phyloP scores from a whole-genome alignment of 2,329 filamentous ascomycete genomes.

The Nakataea oryzae region DNA sequence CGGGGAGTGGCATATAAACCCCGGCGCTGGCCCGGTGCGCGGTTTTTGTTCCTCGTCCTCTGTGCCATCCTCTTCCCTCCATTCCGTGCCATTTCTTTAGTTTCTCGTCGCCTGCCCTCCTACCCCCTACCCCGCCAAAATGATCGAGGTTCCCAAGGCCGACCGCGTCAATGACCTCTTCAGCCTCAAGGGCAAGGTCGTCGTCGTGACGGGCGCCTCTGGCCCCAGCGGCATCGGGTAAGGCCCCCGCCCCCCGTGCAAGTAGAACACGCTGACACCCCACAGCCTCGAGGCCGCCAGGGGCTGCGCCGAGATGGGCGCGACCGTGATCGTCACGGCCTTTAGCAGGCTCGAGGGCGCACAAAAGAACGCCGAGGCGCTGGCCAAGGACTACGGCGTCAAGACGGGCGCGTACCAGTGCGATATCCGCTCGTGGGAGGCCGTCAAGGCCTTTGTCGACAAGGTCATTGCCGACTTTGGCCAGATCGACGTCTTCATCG shows the following conservation, averaged over 20 bases:
- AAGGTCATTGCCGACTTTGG: conserved; percentile 59
- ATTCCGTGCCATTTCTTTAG: background rate
- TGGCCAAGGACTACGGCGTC: conserved; percentile 56
- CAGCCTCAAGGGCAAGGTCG: conserved; percentile 76
- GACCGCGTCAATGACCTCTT: conserved; percentile 44
- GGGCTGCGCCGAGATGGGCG: conserved; percentile 61
- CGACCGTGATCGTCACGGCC: conserved; percentile 62
- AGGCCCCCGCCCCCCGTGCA: too few relatives aligned
- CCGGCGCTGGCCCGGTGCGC: too few relatives aligned
- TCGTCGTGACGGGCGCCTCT: conserved; percentile 76
- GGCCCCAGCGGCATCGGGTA: background rate
- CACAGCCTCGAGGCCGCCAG: conserved; percentile 46
- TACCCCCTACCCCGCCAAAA: background rate
- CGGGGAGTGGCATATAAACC: background rate
- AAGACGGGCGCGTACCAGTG: conserved; percentile 48
- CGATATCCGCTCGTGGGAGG: conserved; percentile 43
- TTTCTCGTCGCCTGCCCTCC: background rate
- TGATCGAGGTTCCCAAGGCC: background rate
- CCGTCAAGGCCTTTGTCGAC: conserved; percentile 38
- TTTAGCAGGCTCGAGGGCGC: conserved; percentile 59
- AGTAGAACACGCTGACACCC: too few relatives aligned
- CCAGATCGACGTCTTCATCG: conserved; percentile 67
- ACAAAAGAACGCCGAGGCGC: conserved; percentile 53
- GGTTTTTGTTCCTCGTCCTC: background rate
- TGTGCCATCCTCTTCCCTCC: background rate